Evolutionary conservation across 1,284 basidiomycete species (phyloP).

Genomic region (Cystobasidiaceae sp.): DNA sequence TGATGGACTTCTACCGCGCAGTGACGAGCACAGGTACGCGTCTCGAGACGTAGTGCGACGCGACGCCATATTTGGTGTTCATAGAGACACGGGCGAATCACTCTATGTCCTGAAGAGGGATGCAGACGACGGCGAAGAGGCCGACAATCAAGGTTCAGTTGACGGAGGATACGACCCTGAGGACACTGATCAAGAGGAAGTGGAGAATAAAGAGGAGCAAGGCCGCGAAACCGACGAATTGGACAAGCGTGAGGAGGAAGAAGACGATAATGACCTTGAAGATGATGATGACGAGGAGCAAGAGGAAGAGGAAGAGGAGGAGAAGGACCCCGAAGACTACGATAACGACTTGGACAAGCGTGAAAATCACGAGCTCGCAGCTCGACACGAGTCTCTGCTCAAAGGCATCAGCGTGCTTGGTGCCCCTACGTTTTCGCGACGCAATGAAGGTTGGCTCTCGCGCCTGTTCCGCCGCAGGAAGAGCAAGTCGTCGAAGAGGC

Average conservation of each 20-base stretch:
- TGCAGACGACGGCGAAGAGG: neutral
- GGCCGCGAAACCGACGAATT: neutral
- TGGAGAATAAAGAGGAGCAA: neutral
- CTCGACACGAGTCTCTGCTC: neutral
- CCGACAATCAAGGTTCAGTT: neutral
- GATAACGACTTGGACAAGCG: neutral
- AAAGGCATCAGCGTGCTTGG: conserved; percentile 5
- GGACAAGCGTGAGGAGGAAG: neutral
- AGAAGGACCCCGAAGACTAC: neutral
- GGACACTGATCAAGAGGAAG: neutral
- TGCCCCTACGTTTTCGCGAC: conserved; percentile 3
- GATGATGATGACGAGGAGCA: neutral
- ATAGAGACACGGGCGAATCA: neutral
- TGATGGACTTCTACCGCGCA: no score
- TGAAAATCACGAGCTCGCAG: neutral
- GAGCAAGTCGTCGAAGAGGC: neutral
- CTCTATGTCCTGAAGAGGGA: neutral
- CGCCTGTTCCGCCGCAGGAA: conserved; percentile 19
- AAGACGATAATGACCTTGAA: neutral
- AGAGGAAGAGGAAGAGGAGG: neutral
- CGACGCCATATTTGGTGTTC: neutral
- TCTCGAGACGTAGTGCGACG: neutral
- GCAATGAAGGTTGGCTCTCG: neutral
- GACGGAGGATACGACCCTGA: no score
- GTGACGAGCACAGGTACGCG: no score